Evolutionary conservation across 2,329 filamentous ascomycete genomes (phyloP).

Genomic region (Monosporascus sp.): DNA sequence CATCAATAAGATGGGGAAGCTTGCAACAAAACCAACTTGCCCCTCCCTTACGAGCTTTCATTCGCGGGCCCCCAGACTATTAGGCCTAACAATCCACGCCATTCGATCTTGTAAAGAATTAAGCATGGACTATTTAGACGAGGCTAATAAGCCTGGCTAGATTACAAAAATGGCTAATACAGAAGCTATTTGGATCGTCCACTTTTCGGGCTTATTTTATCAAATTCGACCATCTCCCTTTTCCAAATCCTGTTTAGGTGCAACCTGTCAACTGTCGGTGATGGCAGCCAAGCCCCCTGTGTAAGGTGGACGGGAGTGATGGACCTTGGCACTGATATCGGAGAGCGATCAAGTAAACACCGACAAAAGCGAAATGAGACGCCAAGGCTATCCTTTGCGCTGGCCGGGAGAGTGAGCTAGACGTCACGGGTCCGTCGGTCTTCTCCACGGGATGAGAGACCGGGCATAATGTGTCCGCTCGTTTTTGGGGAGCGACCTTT

Average conservation of each 20-base stretch:
- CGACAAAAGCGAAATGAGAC: background rate
- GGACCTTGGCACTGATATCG: background rate
- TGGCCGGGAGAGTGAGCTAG: background rate
- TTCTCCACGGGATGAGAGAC: background rate
- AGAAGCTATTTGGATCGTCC: background rate
- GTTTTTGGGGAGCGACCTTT: no score
- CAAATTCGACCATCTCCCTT: background rate
- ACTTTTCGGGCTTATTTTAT: background rate
- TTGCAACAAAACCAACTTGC: background rate
- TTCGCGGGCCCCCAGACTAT: background rate
- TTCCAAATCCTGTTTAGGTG: no score
- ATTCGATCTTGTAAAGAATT: background rate
- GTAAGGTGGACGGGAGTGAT: background rate
- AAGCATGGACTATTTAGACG: background rate
- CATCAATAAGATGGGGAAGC: background rate
- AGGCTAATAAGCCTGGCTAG: background rate
- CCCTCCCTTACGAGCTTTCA: background rate
- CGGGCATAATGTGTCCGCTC: no score
- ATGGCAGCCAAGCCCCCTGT: background rate
- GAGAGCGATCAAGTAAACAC: no score
- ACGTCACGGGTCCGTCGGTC: background rate
- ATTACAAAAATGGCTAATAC: background rate
- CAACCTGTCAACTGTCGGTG: background rate
- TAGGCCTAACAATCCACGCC: background rate
- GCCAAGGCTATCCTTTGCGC: background rate